Percentiles rank a stretch among this genome's conserved stretches.
Conservation (phyloP, 2,329 filamentous ascomycete species). For the Coniosporium tulheliwenetii region DNA sequence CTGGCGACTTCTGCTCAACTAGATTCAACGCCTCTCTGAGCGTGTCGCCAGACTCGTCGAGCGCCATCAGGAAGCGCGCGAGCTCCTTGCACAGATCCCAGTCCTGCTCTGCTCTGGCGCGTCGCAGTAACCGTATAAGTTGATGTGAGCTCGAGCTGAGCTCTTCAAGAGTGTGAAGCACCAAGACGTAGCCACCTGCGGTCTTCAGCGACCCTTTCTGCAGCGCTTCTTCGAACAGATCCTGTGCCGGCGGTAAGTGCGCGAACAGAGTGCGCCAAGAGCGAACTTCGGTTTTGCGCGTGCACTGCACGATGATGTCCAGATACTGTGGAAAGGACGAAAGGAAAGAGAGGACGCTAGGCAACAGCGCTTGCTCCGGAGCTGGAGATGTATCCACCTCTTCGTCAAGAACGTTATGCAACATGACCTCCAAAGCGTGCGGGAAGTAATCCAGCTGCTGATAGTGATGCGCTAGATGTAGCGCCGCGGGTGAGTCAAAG, state of each 20-base stretch:
- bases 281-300: constrained; percentile 86
- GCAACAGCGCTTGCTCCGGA: constrained; percentile 32
- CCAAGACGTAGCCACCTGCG: constrained; percentile 87
- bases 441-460: constrained; percentile 80
- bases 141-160: constrained; percentile 55
- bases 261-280: constrained; percentile 91
- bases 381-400: constrained; percentile 59
- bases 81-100: constrained; percentile 95
- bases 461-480: constrained; percentile 72
- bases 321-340: constrained; percentile 59
- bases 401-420: constrained; percentile 87
- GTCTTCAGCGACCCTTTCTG: constrained; percentile 79
- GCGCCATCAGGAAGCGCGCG: constrained; percentile 82
- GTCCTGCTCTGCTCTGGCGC: constrained; percentile 71
- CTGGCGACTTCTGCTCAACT: background rate
- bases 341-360: constrained; percentile 36
- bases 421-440: constrained; percentile 78
- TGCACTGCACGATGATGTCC: constrained; percentile 92
- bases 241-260: constrained; percentile 76
- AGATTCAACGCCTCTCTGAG: constrained; percentile 50
- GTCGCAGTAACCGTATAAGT: constrained; percentile 62
- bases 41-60: constrained; percentile 75
- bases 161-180: constrained; percentile 70
- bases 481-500: constrained; percentile 64
- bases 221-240: constrained; percentile 85